Base-by-base conservation (phyloP, 495 filamentous ascomycete genomes). In the Cetradonia linearis region DNA sequence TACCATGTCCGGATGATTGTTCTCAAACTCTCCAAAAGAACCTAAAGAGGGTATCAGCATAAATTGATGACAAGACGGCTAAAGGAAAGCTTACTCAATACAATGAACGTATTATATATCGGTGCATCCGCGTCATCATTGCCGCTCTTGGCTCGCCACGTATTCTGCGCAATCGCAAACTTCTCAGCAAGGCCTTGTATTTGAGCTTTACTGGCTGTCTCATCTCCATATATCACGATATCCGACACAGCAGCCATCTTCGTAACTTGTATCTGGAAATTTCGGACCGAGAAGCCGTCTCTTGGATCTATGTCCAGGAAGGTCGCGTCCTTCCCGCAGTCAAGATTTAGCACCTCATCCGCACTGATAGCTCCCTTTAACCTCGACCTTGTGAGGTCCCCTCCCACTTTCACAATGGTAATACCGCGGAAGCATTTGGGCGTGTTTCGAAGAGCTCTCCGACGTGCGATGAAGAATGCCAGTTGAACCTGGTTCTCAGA, bases 221-320 rank as follows among this genome's bases (percentile, higher is more conserved):
- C 80, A 59, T 90, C 86, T 9, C 87, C 87, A 71, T 98, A 98
- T 14, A 98, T 79, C 18, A 98, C 78, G 63, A 98, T 88, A 69
- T 98, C 93, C 5, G 89, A 93, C 28, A 95, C 78, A 61, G 86
- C 83, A 34, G 92, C 90, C 67, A 88, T 76, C 70, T 98, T 98
- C 42, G 86, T 88, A 2, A 89, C 83, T 68, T 98, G 93, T 47
- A 97, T 96, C 67, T 98, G 93, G 66, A 98, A 98, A 71, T 98
- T 97, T 27, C 93, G 83, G 76, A 77, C 88, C 58, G 75, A 96
- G 86, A 71, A 86, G 14, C 93, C 93, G 62, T 93, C 87, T 31
- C 73, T 81, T 2, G 93, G 93, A 67, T 98, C 93, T 20, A 85
- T 78, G 31, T 88, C 70, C 52, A 77, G 67, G 56, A 76, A 76